Conservation (phyloP, 2,329 filamentous ascomycete species). For the Alternaria sp. region DNA sequence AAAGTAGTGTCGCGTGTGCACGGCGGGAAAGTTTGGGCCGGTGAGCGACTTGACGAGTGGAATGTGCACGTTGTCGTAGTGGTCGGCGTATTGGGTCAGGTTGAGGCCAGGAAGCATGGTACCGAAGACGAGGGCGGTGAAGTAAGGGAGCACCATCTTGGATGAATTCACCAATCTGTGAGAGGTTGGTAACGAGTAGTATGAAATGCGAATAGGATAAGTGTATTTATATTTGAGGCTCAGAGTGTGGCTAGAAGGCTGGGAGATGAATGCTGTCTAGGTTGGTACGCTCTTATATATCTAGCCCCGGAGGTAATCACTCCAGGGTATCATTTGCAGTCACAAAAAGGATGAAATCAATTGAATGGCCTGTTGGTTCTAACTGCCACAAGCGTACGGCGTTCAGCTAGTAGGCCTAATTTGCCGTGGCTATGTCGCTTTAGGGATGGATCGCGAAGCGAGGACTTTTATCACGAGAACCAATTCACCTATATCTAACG, state of each 20-base stretch:
- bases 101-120: conserved; percentile 2
- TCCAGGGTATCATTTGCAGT: neutral
- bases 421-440: neutral
- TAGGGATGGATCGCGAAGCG: conserved; percentile 2
- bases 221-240: neutral
- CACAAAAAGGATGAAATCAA: neutral
- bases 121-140: conserved; percentile 4
- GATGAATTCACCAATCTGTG: neutral
- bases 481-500: neutral
- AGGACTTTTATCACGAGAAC: neutral
- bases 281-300: neutral
- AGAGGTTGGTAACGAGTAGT: neutral
- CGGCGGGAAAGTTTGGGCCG: neutral
- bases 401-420: neutral
- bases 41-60: conserved; percentile 4
- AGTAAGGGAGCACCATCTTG: conserved; percentile 3
- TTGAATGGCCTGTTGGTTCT: neutral
- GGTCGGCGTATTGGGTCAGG: conserved; percentile 2
- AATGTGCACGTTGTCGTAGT: conserved; percentile 7
- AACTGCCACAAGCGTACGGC: neutral
- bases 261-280: neutral
- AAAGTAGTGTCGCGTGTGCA: conserved; percentile 2
- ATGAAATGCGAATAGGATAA: neutral
- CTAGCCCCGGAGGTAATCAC: neutral
- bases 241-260: neutral